These are phyloP conservation scores for Lasiosphaeria ovina DNA, from an alignment of 495 filamentous ascomycete species.

Conservation along the genomic window DNA sequence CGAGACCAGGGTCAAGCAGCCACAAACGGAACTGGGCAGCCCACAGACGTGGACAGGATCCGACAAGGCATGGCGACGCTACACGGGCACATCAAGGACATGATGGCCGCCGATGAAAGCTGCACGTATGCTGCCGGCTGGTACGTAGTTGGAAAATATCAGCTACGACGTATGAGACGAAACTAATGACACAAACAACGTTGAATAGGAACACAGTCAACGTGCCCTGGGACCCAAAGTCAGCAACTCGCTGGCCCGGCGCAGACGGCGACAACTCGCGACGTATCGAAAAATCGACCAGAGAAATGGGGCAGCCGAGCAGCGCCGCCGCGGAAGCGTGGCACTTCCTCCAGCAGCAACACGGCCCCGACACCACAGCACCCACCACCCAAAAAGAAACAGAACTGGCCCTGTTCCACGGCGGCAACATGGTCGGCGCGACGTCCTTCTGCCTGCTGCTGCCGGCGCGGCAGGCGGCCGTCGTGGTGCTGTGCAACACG, in stretches of 20 bases:
- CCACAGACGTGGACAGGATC: not conserved
- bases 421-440: conserved; percentile 27
- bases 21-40: not conserved
- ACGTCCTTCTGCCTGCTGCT: conserved; percentile 21
- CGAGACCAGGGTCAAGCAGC: not conserved
- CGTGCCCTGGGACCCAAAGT: conserved; percentile 8
- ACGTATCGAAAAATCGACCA: conserved; percentile 5
- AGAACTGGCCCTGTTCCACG: conserved; percentile 22
- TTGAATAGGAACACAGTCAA: conserved; percentile 6
- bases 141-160: not conserved
- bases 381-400: not conserved
- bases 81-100: conserved; percentile 3
- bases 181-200: not conserved
- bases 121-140: conserved; percentile 19
- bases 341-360: conserved; percentile 7
- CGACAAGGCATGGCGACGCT: conserved; percentile 18
- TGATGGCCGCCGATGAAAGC: not conserved
- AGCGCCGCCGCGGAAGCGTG: not conserved
- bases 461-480: conserved; percentile 8
- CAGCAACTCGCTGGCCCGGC: conserved; percentile 17
- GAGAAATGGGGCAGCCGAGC: not conserved
- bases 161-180: not conserved
- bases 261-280: conserved; percentile 19
- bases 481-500: conserved; percentile 24
- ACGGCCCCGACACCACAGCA: too few relatives aligned